Base-by-base conservation (phyloP, 805 yeast species). In the Brettanomyces nanus region DNA sequence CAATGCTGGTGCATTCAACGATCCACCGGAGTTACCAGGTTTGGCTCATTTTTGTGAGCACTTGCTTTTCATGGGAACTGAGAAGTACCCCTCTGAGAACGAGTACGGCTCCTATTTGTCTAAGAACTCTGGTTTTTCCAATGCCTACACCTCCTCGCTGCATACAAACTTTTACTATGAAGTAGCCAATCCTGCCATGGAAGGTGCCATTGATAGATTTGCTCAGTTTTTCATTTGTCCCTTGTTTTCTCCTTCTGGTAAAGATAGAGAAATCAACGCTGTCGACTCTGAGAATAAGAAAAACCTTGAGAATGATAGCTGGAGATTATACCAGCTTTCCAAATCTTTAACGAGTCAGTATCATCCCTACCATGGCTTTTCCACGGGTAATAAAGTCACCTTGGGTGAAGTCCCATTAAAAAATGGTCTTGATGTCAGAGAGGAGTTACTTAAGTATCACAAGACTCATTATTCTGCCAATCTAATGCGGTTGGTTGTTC, bases 281-380 rank as follows among this genome's bases (percentile, higher is more conserved):
- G 97, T 90, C 7, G 96, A 90, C 59, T 83, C 95, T 28, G 98
- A 90, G 62, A 86, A 90, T 65, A 90, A 87, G 58, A 90, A 92
- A 63, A 90, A 90, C 56, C 65, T 92, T 37, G 97, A 90, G 59
- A 82, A 72, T 54, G 98, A 90, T 59, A 55, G 63, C 32, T 87
- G 97, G 97, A 75, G 97, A 52, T 62, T 85, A 35, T 80, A 80
- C 52, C 97, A 90, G 62, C 66, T 90, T 37, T 89, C 84, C 39
- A 83, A 85, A 61, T 70, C 80, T 36, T 64, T 80, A 27, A 69
- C 92, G 14, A 85, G 82, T 56, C 74, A 76, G 1, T 52, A 62
- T 0, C 97, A 92, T 60, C 97, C 97, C 0, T 84, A 75, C 58
- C 77, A 79, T 53, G 84, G 85, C 42, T 90, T 90, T 52, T 78